phyloP scores from a whole-genome alignment of 2,329 filamentous ascomycete species.

The Pseudopithomyces chartarum region DNA sequence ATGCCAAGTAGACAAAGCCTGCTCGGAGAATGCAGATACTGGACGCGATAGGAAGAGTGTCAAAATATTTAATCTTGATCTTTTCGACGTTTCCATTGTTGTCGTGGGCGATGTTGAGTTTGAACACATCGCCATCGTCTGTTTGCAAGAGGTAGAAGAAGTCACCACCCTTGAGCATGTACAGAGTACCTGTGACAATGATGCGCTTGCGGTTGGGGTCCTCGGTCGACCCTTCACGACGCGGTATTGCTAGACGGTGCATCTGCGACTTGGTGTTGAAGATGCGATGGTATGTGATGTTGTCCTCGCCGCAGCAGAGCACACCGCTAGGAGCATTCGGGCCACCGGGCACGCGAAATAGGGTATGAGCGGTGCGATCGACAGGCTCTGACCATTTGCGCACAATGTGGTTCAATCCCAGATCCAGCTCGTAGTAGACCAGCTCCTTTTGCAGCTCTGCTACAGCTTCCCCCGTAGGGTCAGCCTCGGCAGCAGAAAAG shows the following conservation, averaged over 20 bases:
- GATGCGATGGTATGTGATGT: slow-evolving; percentile 94
- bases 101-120: slow-evolving; percentile 92
- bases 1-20: slow-evolving; percentile 90
- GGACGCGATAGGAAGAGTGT: slow-evolving; percentile 87
- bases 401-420: slow-evolving; percentile 96
- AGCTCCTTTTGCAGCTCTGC: slow-evolving; percentile 85
- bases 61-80: slow-evolving; percentile 96
- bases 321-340: slow-evolving; percentile 94
- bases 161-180: slow-evolving; percentile 85
- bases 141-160: slow-evolving; percentile 98
- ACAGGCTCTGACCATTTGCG: slow-evolving; percentile 95
- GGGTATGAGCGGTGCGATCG: slow-evolving; percentile 82
- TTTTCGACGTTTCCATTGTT: slow-evolving; percentile 61
- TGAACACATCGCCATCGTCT: slow-evolving; percentile 98
- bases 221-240: slow-evolving; percentile 84
- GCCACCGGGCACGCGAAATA: slow-evolving; percentile 95
- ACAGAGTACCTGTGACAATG: slow-evolving; percentile 92
- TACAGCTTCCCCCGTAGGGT: slow-evolving; percentile 81
- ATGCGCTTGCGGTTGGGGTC: slow-evolving; percentile 87
- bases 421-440: slow-evolving; percentile 96
- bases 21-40: slow-evolving; percentile 93
- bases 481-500: slow-evolving; percentile 88
- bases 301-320: slow-evolving; percentile 91
- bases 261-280: slow-evolving; percentile 73
- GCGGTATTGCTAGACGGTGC: slow-evolving; percentile 86